Evolutionary conservation across 208 protist genomes (phyloP), one percentile per base, ranked within the genome.

Genomic region (Wallacemonas sp.): DNA sequence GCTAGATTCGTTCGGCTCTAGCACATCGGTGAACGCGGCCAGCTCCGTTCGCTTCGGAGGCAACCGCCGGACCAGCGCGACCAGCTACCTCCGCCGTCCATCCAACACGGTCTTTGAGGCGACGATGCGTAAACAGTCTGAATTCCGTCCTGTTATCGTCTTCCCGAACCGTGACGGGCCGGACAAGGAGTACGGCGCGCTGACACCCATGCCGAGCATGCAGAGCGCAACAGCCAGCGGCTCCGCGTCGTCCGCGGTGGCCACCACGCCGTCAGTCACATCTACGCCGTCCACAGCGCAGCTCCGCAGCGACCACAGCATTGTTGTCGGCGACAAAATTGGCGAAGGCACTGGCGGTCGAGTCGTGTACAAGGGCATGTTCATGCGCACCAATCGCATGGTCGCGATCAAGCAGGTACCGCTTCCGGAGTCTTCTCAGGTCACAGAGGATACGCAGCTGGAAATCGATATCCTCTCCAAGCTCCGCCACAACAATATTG

Each of bases 401-500:
- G 82, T 93, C 15, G 82, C 77, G 1, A 78, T 89, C 31, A 87
- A 89, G 68, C 64, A 75, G 22, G 78, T 81, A 3, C 66, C 70
- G 1, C 17, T 74, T 15, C 55, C 74, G 28, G 39, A 55, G 12
- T 55, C 67, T 24, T 55, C 53, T 27, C 68, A 58, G 51, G 36
- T 72, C 67, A 39, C 77, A 44, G 62, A 80, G 60, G 58, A 47
- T 46, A 64, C 62, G 17, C 65, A 68, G n/a, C 76, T 68, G 39
- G 89, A 95, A 62, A 66, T 92, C 39, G 72, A 79, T 21, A 62
- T 86, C 1, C 66, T 93, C 12, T 45, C 70, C 12, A 44, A 56
- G 19, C 72, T 84, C 19, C 72, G 73, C 36, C 81, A 93, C 71
- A 62, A 80, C 28, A 87, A 91, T 62, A 82, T 95, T 39, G 80